Base-by-base conservation (phyloP, 305 asterid genomes). In the Plantago coronopus region DNA sequence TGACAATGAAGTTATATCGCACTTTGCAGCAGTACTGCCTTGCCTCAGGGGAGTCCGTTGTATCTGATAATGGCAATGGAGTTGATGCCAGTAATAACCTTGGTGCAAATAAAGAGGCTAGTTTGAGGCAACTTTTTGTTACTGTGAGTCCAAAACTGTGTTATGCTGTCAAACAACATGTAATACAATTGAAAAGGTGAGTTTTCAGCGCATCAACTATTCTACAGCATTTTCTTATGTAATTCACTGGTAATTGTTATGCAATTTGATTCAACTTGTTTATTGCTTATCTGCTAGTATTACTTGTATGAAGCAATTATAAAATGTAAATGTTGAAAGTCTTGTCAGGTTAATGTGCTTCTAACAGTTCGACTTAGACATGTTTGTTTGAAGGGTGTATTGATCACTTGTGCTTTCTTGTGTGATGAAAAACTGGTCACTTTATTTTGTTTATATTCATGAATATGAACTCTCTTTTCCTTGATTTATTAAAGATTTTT, bases 71-170 rank as follows among this genome's bases (percentile, higher is more conserved):
- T 8, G 17, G 63, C 45, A 57, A 37, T 18, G 27, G 50, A 19
- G 54, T 38, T 31, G 67, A 59, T 44, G 69, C 17, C 1, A 54
- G 23, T 62, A 60, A 51, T 7, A n/a, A 17, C n/a, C 25, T 3
- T 2, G 63, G 25, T 38, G 72, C 65, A 61, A 14, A 76, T 19
- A 50, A 25, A 25, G 63, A 3, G 31, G 56, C 67, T 16, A 42
- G 53, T 6, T 59, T 88, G 70, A 81, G 54, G 50, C 96, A 88
- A 59, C 82, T 88, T 42, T 88, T 88, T 48, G 86, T 88, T 22
- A 83, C 96, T 0, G 89, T 81, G 46, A 88, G 89, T 49, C 86
- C 95, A 1, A 82, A 78, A 67, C 79, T 83, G 13, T 85, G 96
- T 55, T 69, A 73, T 73, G 95, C 95, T 17, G 86, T 88, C 72